These are phyloP conservation scores for Cylindrodendrum hubeiense DNA, from an alignment of 2,329 filamentous ascomycete genomes.

Conservation along the genomic window DNA sequence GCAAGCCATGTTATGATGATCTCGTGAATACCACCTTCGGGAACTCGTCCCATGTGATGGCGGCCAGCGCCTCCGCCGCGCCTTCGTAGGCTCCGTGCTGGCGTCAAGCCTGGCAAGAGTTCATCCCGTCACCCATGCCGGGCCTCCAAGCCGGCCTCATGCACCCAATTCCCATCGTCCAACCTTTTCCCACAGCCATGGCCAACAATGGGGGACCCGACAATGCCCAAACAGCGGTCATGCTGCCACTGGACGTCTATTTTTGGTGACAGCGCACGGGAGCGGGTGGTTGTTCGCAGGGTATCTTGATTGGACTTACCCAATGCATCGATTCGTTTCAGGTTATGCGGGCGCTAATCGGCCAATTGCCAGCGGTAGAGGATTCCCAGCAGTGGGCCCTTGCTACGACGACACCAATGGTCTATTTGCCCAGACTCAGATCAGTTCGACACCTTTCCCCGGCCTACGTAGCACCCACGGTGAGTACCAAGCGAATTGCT, in stretches of 20 bases:
- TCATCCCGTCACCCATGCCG: constrained; percentile 18
- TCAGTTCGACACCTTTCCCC: too few species aligned
- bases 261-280: constrained; percentile 35
- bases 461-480: too few species aligned
- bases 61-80: background rate
- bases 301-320: constrained; percentile 40
- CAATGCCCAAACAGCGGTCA: constrained; percentile 12
- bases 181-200: constrained; percentile 16
- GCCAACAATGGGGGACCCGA: constrained; percentile 9
- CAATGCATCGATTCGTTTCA: constrained; percentile 51
- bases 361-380: constrained; percentile 41
- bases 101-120: constrained; percentile 10
- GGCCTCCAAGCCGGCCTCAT: constrained; percentile 8
- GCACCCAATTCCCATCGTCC: constrained; percentile 15
- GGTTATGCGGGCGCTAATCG: constrained; percentile 48
- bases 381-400: constrained; percentile 26
- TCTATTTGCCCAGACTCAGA: background rate
- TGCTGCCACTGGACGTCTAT: constrained; percentile 38
- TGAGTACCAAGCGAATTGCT: background rate
- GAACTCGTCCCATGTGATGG: background rate
- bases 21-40: background rate
- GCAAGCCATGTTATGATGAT: constrained; percentile 6
- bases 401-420: constrained; percentile 1
- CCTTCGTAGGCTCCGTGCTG: background rate
- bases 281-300: constrained; percentile 18